Conservation (phyloP, 345 rosid genomes). For the Sisymbrium altissimum region DNA sequence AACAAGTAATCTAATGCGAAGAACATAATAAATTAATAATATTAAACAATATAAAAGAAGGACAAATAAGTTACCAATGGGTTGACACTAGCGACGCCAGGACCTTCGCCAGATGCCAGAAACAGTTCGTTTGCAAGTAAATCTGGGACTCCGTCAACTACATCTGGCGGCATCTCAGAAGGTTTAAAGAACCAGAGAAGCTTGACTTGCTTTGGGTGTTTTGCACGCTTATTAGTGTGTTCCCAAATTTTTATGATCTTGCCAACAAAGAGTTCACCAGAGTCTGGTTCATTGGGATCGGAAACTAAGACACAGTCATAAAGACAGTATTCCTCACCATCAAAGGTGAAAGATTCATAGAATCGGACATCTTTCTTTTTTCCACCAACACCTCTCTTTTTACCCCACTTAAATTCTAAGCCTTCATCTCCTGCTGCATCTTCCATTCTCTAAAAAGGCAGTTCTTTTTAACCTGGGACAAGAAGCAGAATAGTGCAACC, state of each 20-base stretch:
- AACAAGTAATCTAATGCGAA: too few species aligned
- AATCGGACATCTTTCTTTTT: constrained; percentile 55
- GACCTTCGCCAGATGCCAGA: constrained; percentile 83
- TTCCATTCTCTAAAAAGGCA: constrained; percentile 45
- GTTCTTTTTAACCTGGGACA: background rate
- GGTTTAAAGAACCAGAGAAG: constrained; percentile 82
- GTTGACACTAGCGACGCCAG: constrained; percentile 64
- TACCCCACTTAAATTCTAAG: constrained; percentile 73
- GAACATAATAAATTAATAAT: too few species aligned
- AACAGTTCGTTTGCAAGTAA: constrained; percentile 58
- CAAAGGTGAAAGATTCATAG: constrained; percentile 71
- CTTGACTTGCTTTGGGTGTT: constrained; percentile 39
- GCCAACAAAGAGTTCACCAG: constrained; percentile 67
- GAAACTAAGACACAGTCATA: constrained; percentile 64
- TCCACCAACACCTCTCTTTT: constrained; percentile 56
- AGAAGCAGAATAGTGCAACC: background rate
- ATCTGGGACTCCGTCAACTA: constrained; percentile 36
- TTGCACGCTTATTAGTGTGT: constrained; percentile 39
- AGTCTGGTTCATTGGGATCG: constrained; percentile 43
- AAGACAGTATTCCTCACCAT: constrained; percentile 60
- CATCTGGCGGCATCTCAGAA: constrained; percentile 46
- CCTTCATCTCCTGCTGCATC: constrained; percentile 38
- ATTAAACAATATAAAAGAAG: background rate
- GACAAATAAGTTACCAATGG: constrained; percentile 57
- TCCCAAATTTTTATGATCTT: constrained; percentile 80